A percentile compares a stretch with the other conserved stretches of the same genome.
Evolutionary conservation across 2,329 filamentous ascomycete genomes (phyloP).

Genomic region (Gremmenia infestans): DNA sequence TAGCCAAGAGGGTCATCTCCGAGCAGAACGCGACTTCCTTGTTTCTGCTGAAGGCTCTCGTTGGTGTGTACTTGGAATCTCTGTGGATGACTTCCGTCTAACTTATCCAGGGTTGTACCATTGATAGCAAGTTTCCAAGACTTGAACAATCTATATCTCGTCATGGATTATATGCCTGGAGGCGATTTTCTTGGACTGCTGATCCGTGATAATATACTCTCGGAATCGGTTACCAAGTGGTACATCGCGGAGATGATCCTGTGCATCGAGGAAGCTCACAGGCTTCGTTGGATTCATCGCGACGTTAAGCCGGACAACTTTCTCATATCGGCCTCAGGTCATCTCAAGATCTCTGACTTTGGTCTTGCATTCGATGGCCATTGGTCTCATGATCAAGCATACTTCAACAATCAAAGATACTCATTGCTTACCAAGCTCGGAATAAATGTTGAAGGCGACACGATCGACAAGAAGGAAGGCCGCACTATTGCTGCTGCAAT

Average conservation of each 20-base stretch:
- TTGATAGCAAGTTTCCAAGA: constrained; percentile 89
- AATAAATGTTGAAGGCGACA: constrained; percentile 69
- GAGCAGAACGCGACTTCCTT: constrained; percentile 87
- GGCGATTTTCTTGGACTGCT: constrained; percentile 88
- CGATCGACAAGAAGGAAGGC: constrained; percentile 59
- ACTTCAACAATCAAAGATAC: constrained; percentile 80
- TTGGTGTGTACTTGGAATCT: constrained; percentile 47
- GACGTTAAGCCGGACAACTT: constrained; percentile 99
- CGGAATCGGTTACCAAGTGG: constrained; percentile 73
- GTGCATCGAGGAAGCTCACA: constrained; percentile 54
- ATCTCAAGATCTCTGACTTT: constrained; percentile 95
- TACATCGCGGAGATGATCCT: constrained; percentile 96
- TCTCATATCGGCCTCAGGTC: constrained; percentile 78
- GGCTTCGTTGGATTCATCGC: constrained; percentile 84
- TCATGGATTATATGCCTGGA: constrained; percentile 98
- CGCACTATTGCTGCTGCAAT: constrained; percentile 36
- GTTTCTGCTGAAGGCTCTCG: constrained; percentile 81
- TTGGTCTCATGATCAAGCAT: constrained; percentile 86
- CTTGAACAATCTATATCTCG: constrained; percentile 74
- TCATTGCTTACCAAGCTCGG: constrained; percentile 71
- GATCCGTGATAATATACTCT: constrained; percentile 77
- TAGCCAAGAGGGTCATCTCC: constrained; percentile 85
- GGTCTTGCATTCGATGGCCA: constrained; percentile 92
- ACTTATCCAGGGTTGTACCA: constrained; percentile 65
- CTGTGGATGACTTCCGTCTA: constrained; percentile 2